Evolutionary conservation across 805 yeast species (phyloP).

Genomic region (Brettanomyces sp.): DNA sequence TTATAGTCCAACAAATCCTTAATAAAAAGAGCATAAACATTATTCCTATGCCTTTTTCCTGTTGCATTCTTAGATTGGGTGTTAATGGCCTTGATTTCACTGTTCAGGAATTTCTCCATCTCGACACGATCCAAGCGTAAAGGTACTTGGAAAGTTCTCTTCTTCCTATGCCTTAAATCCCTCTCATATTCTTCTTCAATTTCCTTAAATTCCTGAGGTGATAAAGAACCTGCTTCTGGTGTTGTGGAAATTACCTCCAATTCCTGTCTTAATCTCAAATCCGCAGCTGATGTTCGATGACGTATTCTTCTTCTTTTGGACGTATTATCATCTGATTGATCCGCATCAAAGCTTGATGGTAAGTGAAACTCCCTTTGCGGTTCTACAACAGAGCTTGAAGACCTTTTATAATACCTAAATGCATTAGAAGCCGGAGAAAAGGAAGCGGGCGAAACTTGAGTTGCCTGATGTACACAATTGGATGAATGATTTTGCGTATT

Average conservation of each 20-base stretch:
- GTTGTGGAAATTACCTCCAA: conserved; percentile 3
- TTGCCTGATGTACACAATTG: background rate
- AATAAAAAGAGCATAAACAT: conserved; percentile 18
- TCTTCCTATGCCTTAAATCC: conserved; percentile 11
- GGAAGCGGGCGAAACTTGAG: too few species aligned
- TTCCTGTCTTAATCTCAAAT: conserved; percentile 6
- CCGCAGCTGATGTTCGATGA: background rate
- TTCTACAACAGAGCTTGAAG: background rate
- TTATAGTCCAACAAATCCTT: conserved; percentile 17
- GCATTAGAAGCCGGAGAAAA: too few species aligned
- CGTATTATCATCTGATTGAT: background rate
- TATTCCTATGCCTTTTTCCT: conserved; percentile 17
- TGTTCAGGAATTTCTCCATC: conserved; percentile 15
- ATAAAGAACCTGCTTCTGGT: conserved; percentile 7
- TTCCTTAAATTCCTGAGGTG: conserved; percentile 1
- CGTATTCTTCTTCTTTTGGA: background rate
- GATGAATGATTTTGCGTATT: background rate
- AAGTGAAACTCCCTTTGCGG: background rate
- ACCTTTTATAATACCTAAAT: too few species aligned
- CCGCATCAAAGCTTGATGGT: background rate
- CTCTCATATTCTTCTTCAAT: conserved; percentile 3
- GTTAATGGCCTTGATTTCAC: conserved; percentile 15
- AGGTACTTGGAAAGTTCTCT: conserved; percentile 10
- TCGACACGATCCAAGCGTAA: conserved; percentile 10
- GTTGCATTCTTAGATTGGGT: conserved; percentile 17